Percentiles rank a stretch among this genome's conserved stretches.
Conservation (phyloP, 2,329 filamentous ascomycete species). For the Botrytis aclada region DNA sequence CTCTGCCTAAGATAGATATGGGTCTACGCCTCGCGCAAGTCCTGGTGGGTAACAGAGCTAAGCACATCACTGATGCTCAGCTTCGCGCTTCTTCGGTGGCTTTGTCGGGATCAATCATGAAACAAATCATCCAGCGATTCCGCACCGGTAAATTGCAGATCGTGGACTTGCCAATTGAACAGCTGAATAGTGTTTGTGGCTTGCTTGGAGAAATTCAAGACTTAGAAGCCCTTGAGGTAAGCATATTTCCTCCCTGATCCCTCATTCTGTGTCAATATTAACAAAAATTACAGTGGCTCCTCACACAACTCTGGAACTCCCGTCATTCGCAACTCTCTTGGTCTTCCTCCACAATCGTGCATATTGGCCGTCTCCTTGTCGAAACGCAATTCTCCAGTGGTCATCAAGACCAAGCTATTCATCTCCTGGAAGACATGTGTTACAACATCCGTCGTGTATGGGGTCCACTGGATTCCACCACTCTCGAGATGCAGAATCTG, state of each 20-base stretch:
- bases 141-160: conserved; percentile 45
- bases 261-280: neutral
- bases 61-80: conserved; percentile 36
- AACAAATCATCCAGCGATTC: conserved; percentile 44
- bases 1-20: conserved; percentile 41
- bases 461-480: conserved; percentile 28
- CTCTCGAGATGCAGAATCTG: conserved; percentile 28
- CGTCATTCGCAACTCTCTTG: conserved; percentile 25
- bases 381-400: conserved; percentile 27
- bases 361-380: conserved; percentile 28
- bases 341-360: conserved; percentile 25
- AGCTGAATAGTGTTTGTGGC: conserved; percentile 45
- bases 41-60: conserved; percentile 44
- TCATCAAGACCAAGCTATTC: conserved; percentile 22
- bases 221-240: conserved; percentile 45
- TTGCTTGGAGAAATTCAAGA: conserved; percentile 49
- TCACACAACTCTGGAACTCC: conserved; percentile 29
- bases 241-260: neutral
- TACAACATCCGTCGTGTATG: conserved; percentile 32
- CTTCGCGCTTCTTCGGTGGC: conserved; percentile 39
- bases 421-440: conserved; percentile 30
- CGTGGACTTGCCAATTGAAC: conserved; percentile 43
- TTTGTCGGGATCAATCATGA: conserved; percentile 42
- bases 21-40: conserved; percentile 47
- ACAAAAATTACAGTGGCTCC: conserved; percentile 18